phyloP scores from a whole-genome alignment of 352 stramenopile species.

The Phytopythium aichiense region DNA sequence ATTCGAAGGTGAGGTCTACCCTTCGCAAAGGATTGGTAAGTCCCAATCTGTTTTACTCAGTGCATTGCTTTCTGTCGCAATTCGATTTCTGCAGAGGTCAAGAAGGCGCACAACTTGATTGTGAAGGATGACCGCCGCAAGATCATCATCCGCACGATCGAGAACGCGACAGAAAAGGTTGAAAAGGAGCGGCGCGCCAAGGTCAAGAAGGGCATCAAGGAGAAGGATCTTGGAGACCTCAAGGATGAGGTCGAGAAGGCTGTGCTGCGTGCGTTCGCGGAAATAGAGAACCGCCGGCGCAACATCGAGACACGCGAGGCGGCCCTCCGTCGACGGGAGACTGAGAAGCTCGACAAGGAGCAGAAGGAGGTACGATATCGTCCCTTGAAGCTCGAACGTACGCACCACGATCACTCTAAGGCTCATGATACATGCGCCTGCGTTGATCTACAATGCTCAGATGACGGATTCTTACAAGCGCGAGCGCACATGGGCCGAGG shows the following conservation, averaged over 20 bases:
- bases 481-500: conserved; percentile 71
- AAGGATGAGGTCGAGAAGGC: conserved; percentile 68
- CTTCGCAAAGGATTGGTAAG: not conserved
- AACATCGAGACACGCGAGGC: conserved; percentile 78
- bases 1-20: conserved; percentile 67
- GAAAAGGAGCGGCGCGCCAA: conserved; percentile 70
- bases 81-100: conserved; percentile 49
- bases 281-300: conserved; percentile 72
- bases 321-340: conserved; percentile 59
- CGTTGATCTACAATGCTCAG: conserved; percentile 3
- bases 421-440: not conserved
- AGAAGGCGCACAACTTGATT: conserved; percentile 85
- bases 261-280: conserved; percentile 77
- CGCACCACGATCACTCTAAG: not conserved
- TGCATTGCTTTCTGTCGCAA: conserved; percentile 2
- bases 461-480: conserved; percentile 60
- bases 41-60: not conserved
- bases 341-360: conserved; percentile 71
- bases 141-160: conserved; percentile 72
- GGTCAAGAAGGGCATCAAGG: conserved; percentile 81
- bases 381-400: not conserved
- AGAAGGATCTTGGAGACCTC: conserved; percentile 57
- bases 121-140: conserved; percentile 82
- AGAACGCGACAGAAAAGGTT: conserved; percentile 60
- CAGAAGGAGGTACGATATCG: conserved; percentile 46